Percentiles rank a stretch among this genome's conserved stretches.
Evolutionary conservation across 192 early-diverging fungal genomes (phyloP).

Genomic region (Linderina pennispora): DNA sequence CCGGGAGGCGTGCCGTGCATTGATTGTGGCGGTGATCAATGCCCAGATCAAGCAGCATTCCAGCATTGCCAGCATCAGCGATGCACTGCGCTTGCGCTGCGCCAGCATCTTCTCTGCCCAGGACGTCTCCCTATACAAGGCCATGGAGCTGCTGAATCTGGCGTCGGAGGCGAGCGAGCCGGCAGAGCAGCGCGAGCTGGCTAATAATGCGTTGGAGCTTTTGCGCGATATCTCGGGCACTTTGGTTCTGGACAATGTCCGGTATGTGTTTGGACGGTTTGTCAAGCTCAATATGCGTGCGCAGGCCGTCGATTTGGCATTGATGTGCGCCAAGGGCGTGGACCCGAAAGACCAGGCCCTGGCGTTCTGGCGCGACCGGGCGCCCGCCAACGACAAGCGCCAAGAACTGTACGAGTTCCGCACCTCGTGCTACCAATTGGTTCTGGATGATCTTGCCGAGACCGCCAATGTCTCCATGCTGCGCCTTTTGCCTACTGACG

Average conservation of each 20-base stretch:
- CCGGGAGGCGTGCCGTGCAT: constrained; percentile 49
- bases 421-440: constrained; percentile 38
- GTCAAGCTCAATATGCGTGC: constrained; percentile 37
- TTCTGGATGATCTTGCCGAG: constrained; percentile 18
- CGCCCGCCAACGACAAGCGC: constrained; percentile 46
- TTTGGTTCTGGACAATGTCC: constrained; percentile 39
- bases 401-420: constrained; percentile 32
- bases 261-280: constrained; percentile 48
- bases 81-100: constrained; percentile 57
- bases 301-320: constrained; percentile 48
- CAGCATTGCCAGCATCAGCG: constrained; percentile 55
- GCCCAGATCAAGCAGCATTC: constrained; percentile 47
- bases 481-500: constrained; percentile 43
- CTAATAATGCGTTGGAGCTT: constrained; percentile 44
- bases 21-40: constrained; percentile 64
- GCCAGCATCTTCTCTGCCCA: constrained; percentile 55
- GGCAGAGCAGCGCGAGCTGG: constrained; percentile 29
- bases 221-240: constrained; percentile 43
- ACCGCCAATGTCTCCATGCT: constrained; percentile 7
- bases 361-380: constrained; percentile 52
- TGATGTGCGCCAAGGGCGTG: constrained; percentile 50
- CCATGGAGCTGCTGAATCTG: constrained; percentile 50
- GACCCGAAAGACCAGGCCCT: constrained; percentile 54
- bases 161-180: constrained; percentile 47
- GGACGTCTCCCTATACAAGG: constrained; percentile 64